Evolutionary conservation across 1,139 yeast genomes (phyloP).

Genomic region (Williopsis jadinii): DNA sequence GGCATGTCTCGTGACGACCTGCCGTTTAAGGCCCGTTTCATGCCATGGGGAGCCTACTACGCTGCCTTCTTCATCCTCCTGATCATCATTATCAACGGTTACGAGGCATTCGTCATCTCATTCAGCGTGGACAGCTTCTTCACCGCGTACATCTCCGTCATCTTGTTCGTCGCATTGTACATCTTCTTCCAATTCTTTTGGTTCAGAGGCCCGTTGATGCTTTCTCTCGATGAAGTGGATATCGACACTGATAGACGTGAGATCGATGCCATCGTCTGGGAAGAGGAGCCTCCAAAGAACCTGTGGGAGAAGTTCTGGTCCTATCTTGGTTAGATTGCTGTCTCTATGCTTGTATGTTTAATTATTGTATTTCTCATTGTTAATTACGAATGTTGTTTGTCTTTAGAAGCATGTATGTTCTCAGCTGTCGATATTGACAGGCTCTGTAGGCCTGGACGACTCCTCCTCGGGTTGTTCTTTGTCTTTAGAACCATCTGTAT

Average conservation of each 20-base stretch:
- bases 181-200: constrained; percentile 42
- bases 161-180: constrained; percentile 43
- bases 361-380: neutral
- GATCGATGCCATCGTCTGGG: constrained; percentile 48
- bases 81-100: constrained; percentile 61
- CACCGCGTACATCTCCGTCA: constrained; percentile 53
- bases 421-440: too few relatives aligned
- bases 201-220: constrained; percentile 35
- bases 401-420: neutral
- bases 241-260: constrained; percentile 59
- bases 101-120: constrained; percentile 42
- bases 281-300: constrained; percentile 42
- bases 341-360: neutral
- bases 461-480: too few relatives aligned
- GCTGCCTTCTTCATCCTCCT: constrained; percentile 42
- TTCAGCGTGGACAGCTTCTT: constrained; percentile 45
- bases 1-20: constrained; percentile 57
- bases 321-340: constrained; percentile 20
- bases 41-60: constrained; percentile 60
- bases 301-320: constrained; percentile 52
- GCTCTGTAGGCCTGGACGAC: too few relatives aligned
- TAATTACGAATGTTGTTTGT: neutral
- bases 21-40: constrained; percentile 58
- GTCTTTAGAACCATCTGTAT: too few relatives aligned
- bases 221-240: constrained; percentile 48